Evolutionary conservation across 2,329 filamentous ascomycete species (phyloP).

Genomic region (Penicillium paneum): DNA sequence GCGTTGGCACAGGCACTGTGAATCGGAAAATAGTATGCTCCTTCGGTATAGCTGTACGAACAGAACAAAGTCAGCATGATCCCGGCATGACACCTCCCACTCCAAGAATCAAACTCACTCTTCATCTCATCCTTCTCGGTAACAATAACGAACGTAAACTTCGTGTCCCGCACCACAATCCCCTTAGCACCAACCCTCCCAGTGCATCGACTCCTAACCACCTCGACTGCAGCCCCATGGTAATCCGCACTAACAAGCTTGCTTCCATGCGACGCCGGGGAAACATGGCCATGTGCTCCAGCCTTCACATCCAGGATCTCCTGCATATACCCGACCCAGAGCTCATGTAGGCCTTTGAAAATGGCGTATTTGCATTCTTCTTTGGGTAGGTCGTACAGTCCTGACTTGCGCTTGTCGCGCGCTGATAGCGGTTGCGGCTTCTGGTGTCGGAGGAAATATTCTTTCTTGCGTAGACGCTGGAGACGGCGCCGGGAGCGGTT

Average conservation of each 20-base stretch:
- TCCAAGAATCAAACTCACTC: slow-evolving; percentile 41
- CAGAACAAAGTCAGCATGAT: neutral
- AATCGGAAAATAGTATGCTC: slow-evolving; percentile 84
- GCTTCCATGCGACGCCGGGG: slow-evolving; percentile 51
- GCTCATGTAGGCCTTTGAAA: slow-evolving; percentile 69
- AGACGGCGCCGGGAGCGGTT: slow-evolving; percentile 53
- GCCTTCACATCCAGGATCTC: slow-evolving; percentile 68
- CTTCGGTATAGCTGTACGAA: slow-evolving; percentile 67
- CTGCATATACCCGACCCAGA: slow-evolving; percentile 84
- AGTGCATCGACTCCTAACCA: slow-evolving; percentile 76
- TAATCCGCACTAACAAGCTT: slow-evolving; percentile 84
- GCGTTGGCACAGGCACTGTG: slow-evolving; percentile 55
- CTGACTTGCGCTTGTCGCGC: slow-evolving; percentile 68
- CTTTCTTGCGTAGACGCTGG: slow-evolving; percentile 47
- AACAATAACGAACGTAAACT: slow-evolving; percentile 80
- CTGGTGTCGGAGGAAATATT: slow-evolving; percentile 46
- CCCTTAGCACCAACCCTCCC: slow-evolving; percentile 79
- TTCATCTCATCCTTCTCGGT: slow-evolving; percentile 69
- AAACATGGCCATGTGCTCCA: slow-evolving; percentile 43
- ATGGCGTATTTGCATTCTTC: slow-evolving; percentile 67
- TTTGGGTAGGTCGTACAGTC: slow-evolving; percentile 71
- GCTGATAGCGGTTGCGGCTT: slow-evolving; percentile 72
- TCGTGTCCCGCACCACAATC: slow-evolving; percentile 85
- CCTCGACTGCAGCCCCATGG: slow-evolving; percentile 79
- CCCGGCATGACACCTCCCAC: neutral